phyloP scores from a whole-genome alignment of 1,139 yeast genomes.

The Pneumocystis jirovecii region DNA sequence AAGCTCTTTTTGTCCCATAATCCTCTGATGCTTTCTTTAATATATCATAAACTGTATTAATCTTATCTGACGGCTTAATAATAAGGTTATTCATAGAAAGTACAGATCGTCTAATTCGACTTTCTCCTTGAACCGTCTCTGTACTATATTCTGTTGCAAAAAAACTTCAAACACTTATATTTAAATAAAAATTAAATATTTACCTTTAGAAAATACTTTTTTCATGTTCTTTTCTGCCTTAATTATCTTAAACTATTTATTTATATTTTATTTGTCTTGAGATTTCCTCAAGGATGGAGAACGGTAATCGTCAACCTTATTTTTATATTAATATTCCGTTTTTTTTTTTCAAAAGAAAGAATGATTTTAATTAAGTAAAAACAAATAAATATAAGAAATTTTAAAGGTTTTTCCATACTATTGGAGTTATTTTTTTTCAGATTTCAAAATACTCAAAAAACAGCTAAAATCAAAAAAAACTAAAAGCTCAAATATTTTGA shows the following conservation, averaged over 20 bases:
- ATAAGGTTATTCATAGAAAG: slow-evolving; percentile 39
- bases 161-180: not conserved
- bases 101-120: slow-evolving; percentile 75
- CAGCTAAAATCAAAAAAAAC: no score
- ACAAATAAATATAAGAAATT: not conserved
- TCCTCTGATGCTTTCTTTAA: slow-evolving; percentile 47
- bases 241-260: not conserved
- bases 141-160: not conserved
- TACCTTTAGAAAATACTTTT: not conserved
- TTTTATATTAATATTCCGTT: not conserved
- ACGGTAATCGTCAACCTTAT: not conserved
- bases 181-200: not conserved
- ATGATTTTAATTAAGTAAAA: no score
- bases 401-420: not conserved
- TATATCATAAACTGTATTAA: slow-evolving; percentile 54
- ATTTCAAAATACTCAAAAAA: no score
- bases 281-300: not conserved
- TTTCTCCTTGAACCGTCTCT: slow-evolving; percentile 35
- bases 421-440: no score
- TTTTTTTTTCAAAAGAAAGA: not conserved
- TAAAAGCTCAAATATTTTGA: no score
- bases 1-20: slow-evolving; percentile 40
- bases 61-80: slow-evolving; percentile 24
- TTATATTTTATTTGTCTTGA: not conserved
- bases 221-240: not conserved